These are phyloP conservation scores for Sphagnum fallax DNA, from an alignment of 228 moss, liverwort and hornwort species.

Conservation along the genomic window DNA sequence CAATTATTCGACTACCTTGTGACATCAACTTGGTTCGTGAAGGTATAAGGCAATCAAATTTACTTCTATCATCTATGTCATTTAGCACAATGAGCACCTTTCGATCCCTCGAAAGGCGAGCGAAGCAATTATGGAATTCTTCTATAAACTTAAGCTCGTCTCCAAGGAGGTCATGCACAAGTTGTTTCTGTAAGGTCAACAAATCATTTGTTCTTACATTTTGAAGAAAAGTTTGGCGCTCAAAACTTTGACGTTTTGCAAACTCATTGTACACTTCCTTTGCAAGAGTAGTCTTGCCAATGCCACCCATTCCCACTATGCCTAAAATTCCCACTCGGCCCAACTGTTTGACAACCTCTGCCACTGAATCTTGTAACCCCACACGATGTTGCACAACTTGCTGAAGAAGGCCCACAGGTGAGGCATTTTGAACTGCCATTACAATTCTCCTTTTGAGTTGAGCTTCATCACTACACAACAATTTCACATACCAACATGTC, in stretches of 20 bases:
- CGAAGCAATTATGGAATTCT: too few relatives aligned
- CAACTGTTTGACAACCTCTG: constrained; percentile 19
- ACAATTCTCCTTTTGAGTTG: too few relatives aligned
- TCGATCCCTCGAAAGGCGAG: neutral
- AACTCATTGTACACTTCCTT: constrained; percentile 21
- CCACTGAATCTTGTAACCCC: constrained; percentile 15
- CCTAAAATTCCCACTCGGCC: constrained; percentile 6
- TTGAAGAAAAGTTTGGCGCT: too few relatives aligned
- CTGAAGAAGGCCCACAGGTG: too few relatives aligned
- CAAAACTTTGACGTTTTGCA: neutral
- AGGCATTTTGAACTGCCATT: too few relatives aligned
- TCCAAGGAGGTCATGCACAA: too few relatives aligned
- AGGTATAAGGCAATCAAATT: constrained; percentile 31
- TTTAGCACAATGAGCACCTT: constrained; percentile 32
- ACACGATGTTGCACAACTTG: constrained; percentile 14
- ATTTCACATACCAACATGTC: too few relatives aligned
- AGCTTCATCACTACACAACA: too few relatives aligned
- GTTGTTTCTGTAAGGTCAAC: too few relatives aligned
- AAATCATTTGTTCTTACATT: too few relatives aligned
- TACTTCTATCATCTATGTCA: constrained; percentile 19
- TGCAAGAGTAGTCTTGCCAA: constrained; percentile 10
- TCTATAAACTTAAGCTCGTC: too few relatives aligned
- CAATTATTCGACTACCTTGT: constrained; percentile 28
- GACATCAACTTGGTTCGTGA: constrained; percentile 15
- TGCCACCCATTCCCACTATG: constrained; percentile 1